Percentiles rank a stretch among this genome's conserved stretches.
These are phyloP conservation scores for Apiotrichum domesticum DNA, from an alignment of 1,284 basidiomycete species.

Conservation along the genomic window DNA sequence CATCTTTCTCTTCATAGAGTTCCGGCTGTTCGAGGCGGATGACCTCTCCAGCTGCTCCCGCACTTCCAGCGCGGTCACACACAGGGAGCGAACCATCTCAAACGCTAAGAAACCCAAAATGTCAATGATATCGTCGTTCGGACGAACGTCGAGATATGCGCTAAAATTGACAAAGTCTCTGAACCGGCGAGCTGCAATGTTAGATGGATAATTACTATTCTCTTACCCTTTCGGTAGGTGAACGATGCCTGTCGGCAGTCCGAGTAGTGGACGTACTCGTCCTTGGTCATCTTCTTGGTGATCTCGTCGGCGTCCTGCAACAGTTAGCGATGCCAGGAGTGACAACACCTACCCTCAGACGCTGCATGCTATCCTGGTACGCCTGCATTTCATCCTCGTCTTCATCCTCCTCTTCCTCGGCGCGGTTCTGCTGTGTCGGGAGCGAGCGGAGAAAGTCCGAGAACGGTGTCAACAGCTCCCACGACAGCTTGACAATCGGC, in stretches of 20 bases:
- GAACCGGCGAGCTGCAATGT: conserved; percentile 73
- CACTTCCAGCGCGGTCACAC: conserved; percentile 74
- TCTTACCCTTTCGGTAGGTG: conserved; percentile 83
- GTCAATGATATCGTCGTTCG: conserved; percentile 92
- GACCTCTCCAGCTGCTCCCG: conserved; percentile 32
- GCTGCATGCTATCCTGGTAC: conserved; percentile 83
- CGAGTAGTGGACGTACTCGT: conserved; percentile 96
- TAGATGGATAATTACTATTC: not conserved
- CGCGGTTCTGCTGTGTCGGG: conserved; percentile 38
- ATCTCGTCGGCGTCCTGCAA: conserved; percentile 85
- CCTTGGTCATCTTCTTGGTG: conserved; percentile 89
- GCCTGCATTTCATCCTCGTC: conserved; percentile 96
- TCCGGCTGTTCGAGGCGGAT: conserved; percentile 8
- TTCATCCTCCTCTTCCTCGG: conserved; percentile 76
- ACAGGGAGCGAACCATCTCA: conserved; percentile 91
- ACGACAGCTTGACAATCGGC: conserved; percentile 89
- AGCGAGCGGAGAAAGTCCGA: conserved; percentile 64
- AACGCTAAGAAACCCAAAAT: conserved; percentile 95
- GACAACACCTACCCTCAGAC: conserved; percentile 59
- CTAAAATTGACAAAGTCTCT: conserved; percentile 92
- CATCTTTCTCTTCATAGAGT: conserved; percentile 20
- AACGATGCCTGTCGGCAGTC: conserved; percentile 96
- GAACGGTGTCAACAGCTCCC: conserved; percentile 90
- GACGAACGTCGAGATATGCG: conserved; percentile 77
- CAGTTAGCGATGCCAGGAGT: conserved; percentile 46